Percentiles rank a stretch among this genome's conserved stretches.
Evolutionary conservation across 2,329 filamentous ascomycete species (phyloP).

Genomic region (Claviceps sorghi): DNA sequence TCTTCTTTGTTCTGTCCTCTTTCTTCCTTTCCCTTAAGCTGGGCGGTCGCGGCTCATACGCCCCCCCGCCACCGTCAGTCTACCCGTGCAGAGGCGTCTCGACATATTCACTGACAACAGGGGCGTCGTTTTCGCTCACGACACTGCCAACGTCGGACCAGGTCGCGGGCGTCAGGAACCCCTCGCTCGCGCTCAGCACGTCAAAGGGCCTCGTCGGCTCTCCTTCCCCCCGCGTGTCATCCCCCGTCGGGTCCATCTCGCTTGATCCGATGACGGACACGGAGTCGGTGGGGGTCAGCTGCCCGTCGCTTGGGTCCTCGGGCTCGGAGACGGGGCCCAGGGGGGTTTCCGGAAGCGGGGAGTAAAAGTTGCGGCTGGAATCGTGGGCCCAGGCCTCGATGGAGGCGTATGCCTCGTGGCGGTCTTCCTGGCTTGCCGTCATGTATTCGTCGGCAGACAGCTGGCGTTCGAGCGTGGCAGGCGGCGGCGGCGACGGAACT

Average conservation of each 20-base stretch:
- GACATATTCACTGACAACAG: conserved; percentile 4
- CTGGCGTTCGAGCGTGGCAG: conserved; percentile 22
- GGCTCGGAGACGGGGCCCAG: conserved; percentile 34
- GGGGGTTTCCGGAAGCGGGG: conserved; percentile 40
- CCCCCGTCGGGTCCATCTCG: conserved; percentile 28
- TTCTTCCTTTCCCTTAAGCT: no score
- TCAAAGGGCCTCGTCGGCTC: conserved; percentile 30
- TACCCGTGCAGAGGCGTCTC: no score
- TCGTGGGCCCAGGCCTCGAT: conserved; percentile 52
- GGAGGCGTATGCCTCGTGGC: conserved; percentile 37
- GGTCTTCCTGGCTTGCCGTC: conserved; percentile 34
- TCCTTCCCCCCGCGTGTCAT: conserved; percentile 23
- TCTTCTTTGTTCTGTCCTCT: no score
- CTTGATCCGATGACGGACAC: conserved; percentile 38
- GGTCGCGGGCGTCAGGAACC: conserved; percentile 44
- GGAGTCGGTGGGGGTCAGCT: conserved; percentile 45
- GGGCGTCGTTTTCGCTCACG: conserved; percentile 39
- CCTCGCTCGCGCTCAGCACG: conserved; percentile 45
- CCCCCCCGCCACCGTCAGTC: no score
- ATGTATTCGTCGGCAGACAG: conserved; percentile 32
- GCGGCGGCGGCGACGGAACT: conserved; percentile 11
- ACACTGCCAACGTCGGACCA: conserved; percentile 54
- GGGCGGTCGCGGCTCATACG: no score
- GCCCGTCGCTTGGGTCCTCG: conserved; percentile 36
- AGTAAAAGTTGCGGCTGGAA: conserved; percentile 42